Conservation (phyloP, 257 asterid genomes). For the Nicotiana benthamiana region DNA sequence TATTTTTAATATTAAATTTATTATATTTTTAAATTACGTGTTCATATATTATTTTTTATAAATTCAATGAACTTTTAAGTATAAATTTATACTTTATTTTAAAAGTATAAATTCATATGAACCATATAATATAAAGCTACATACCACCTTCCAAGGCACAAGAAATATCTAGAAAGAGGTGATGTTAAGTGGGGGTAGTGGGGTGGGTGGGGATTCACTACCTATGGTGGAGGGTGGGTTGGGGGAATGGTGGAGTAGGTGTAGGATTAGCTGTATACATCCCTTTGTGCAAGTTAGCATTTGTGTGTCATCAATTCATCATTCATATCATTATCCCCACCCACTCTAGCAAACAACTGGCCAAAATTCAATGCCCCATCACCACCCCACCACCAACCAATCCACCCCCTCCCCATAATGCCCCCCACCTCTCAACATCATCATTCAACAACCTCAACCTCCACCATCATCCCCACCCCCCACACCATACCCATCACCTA, state of each 20-base stretch:
- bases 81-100: no score
- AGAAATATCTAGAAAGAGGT: not conserved
- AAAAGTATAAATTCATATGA: no score
- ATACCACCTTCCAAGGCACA: no score
- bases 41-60: no score
- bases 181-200: not conserved
- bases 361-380: not conserved
- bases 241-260: constrained; percentile 24
- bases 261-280: constrained; percentile 17
- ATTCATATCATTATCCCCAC: not conserved
- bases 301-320: constrained; percentile 6
- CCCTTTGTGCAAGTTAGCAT: not conserved
- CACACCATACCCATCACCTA: not conserved
- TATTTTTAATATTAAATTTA: no score
- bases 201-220: not conserved
- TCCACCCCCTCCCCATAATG: not conserved
- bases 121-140: no score
- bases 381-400: not conserved
- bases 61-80: no score
- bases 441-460: not conserved
- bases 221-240: not conserved
- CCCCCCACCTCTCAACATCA: not conserved
- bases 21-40: no score
- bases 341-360: not conserved
- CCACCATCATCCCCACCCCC: no score